These are phyloP conservation scores for Sphenostylis stenocarpa DNA, from an alignment of 306 rosid species.

Conservation along the genomic window DNA sequence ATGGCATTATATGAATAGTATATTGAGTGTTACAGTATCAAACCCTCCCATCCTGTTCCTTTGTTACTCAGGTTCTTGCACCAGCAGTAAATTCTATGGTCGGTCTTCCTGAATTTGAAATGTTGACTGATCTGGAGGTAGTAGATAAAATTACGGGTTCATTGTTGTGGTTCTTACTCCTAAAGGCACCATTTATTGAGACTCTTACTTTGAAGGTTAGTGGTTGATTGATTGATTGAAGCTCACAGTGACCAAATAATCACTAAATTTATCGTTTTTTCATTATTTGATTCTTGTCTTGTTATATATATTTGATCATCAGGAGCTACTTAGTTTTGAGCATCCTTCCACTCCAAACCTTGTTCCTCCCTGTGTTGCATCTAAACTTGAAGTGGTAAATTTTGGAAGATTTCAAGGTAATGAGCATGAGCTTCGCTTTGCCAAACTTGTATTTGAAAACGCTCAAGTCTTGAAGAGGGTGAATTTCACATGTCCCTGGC, in stretches of 20 bases:
- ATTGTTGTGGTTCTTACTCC: neutral
- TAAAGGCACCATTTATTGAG: slow-evolving; percentile 12
- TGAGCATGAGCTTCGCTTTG: neutral
- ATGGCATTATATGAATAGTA: no score
- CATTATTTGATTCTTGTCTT: neutral
- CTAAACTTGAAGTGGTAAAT: neutral
- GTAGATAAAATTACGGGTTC: neutral
- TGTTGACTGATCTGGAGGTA: no score
- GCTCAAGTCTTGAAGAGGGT: neutral
- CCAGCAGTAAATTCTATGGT: no score
- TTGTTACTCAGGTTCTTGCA: no score
- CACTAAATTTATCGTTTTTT: neutral
- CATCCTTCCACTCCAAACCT: neutral
- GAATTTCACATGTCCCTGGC: neutral
- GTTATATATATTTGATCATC: no score
- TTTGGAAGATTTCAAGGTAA: neutral
- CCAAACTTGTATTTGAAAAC: neutral
- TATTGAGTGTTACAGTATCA: no score
- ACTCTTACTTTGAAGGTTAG: slow-evolving; percentile 1
- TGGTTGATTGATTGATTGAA: neutral
- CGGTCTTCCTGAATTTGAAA: no score
- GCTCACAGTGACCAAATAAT: neutral
- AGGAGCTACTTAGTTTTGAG: neutral
- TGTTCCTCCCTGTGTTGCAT: neutral
- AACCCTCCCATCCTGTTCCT: no score